These are phyloP conservation scores for Trypanosoma avium DNA, from an alignment of 208 protist genomes.

Conservation along the genomic window DNA sequence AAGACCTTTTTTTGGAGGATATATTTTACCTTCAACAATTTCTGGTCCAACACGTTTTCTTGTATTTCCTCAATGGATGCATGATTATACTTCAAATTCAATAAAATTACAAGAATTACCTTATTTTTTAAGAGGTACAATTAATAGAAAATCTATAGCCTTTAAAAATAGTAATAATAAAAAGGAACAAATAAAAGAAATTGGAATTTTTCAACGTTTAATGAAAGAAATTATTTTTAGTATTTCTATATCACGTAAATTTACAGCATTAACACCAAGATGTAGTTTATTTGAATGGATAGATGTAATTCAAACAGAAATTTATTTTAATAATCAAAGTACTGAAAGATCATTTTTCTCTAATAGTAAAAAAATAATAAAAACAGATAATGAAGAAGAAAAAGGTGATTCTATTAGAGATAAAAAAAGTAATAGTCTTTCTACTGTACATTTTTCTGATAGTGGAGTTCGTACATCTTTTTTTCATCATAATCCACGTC, in stretches of 20 bases:
- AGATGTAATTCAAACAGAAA: constrained; percentile 29
- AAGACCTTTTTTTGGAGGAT: constrained; percentile 41
- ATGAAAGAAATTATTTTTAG: constrained; percentile 1
- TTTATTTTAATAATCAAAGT: constrained; percentile 23
- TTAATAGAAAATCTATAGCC: constrained; percentile 1
- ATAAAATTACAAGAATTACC: constrained; percentile 30
- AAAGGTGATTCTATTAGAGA: background rate
- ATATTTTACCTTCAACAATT: constrained; percentile 20
- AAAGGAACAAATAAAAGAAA: background rate
- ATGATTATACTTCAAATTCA: constrained; percentile 15
- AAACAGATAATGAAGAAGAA: background rate
- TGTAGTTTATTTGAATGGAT: background rate
- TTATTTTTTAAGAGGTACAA: constrained; percentile 36
- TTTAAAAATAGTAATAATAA: background rate
- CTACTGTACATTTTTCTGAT: background rate
- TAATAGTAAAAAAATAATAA: background rate
- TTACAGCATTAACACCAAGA: constrained; percentile 3
- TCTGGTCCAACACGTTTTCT: constrained; percentile 38
- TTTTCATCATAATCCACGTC: constrained; percentile 10
- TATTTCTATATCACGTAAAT: constrained; percentile 17
- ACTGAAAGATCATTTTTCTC: constrained; percentile 25
- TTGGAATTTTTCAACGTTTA: background rate
- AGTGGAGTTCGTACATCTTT: constrained; percentile 2
- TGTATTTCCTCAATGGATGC: constrained; percentile 49
- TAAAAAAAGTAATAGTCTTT: background rate